A percentile compares a stretch with the other conserved stretches of the same genome.
phyloP scores from a whole-genome alignment of 208 protist species.

The Wallacemonas sp. region DNA sequence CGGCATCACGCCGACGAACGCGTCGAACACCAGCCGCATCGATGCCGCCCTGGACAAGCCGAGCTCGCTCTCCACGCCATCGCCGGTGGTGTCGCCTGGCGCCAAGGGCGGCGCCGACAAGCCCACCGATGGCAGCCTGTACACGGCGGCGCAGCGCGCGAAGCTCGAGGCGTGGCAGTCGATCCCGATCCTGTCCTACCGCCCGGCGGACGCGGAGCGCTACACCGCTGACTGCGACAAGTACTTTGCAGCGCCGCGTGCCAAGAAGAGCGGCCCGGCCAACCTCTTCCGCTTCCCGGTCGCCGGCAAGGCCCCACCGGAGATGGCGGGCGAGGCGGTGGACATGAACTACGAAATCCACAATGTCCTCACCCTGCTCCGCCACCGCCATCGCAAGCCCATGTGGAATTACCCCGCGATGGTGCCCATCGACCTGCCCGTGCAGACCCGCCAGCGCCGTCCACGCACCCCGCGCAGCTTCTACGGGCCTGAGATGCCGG shows the following conservation, averaged over 20 bases:
- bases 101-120: slow-evolving; percentile 5
- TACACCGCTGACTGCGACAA: slow-evolving; percentile 16
- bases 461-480: slow-evolving; percentile 71
- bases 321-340: slow-evolving; percentile 58
- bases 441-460: slow-evolving; percentile 34
- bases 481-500: slow-evolving; percentile 45
- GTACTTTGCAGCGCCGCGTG: slow-evolving; percentile 10
- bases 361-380: slow-evolving; percentile 57
- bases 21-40: not conserved
- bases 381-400: slow-evolving; percentile 43
- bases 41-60: slow-evolving; percentile 12
- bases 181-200: slow-evolving; percentile 29
- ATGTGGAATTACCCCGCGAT: slow-evolving; percentile 40
- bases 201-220: slow-evolving; percentile 26
- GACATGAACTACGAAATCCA: slow-evolving; percentile 52
- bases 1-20: slow-evolving; percentile 12
- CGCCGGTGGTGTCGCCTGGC: not conserved
- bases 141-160: slow-evolving; percentile 29
- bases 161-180: slow-evolving; percentile 35
- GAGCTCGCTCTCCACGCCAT: slow-evolving; percentile 8
- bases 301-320: slow-evolving; percentile 19
- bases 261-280: not conserved
- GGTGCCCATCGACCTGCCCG: slow-evolving; percentile 47
- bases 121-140: slow-evolving; percentile 17
- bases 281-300: slow-evolving; percentile 12